Evolutionary conservation across 495 filamentous ascomycete genomes (phyloP), one percentile per base, ranked within the genome.

Genomic region (Elaphomyces granulatus): DNA sequence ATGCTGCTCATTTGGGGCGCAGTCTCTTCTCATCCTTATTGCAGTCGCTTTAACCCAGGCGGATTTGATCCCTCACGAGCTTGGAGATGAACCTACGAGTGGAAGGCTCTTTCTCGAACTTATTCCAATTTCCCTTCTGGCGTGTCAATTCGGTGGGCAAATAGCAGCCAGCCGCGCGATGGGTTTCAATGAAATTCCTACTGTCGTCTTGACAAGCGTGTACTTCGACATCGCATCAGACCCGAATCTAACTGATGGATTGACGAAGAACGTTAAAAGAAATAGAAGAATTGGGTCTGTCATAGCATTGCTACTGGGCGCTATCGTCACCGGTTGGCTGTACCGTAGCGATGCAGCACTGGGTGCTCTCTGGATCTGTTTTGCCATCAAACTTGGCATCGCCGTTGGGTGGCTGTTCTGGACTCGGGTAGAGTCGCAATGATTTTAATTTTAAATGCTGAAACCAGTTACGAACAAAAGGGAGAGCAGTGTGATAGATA

Each of bases 111-210:
- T 64, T 46, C 55, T 70, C 15, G 53, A 71, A 44, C 49, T 79
- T 19, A 61, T 74, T 2, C 70, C 77, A 2, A 62, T 85, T 20
- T 77, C 62, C 1, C 58, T 85, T 20, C 56, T 87, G 40, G 76
- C 77, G 2, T 81, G 84, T 53, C 80, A 85, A 53, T 75, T 72
- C 21, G 77, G 75, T 10, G 79, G 79, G 1, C 75, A 78, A 48
- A 83, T 84, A 46, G 71, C 77, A 3, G 72, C 71, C 38, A 74
- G 66, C 45, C 64, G 81, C 4, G 52, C 72, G 9, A 54, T 87
- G 34, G 75, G 75, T 1, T 72, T 75, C 45, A 70, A 70, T 41
- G 80, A 83, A 54, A 70, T 87, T 31, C 81, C 81, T 9, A 80
- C 77, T 1, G 79, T 78, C 20, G 81, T 87, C 8, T 55, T 84